Percentiles rank a stretch among this genome's conserved stretches.
Conservation (phyloP, 108 stramenopile genomes). For the Licmophora abbreviata region DNA sequence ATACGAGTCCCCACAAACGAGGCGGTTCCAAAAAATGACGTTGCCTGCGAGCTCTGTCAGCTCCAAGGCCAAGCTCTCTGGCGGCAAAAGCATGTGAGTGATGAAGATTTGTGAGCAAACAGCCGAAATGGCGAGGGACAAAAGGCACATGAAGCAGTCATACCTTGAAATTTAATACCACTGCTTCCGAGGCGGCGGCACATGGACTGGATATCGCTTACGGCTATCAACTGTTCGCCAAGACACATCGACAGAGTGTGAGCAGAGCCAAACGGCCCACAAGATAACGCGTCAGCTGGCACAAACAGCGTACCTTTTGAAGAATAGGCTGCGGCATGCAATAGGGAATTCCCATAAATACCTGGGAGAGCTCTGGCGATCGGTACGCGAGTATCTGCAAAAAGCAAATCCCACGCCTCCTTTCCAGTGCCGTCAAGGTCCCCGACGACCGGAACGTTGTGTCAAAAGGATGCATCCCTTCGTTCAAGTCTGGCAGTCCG, state of each 20-base stretch:
- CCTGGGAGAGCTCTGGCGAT: constrained; percentile 6
- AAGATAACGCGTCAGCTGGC: too few species aligned
- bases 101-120: too few species aligned
- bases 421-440: neutral
- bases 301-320: too few species aligned
- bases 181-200: constrained; percentile 10
- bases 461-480: neutral
- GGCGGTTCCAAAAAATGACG: too few species aligned
- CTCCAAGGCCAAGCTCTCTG: too few species aligned
- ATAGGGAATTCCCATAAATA: constrained; percentile 12
- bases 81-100: too few species aligned
- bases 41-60: too few species aligned
- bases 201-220: constrained; percentile 27
- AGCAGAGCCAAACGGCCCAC: too few species aligned
- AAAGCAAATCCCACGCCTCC: constrained; percentile 15
- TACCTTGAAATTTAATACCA: constrained; percentile 31
- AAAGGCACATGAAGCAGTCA: too few species aligned
- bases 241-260: too few species aligned
- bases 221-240: constrained; percentile 17
- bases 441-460: neutral
- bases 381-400: constrained; percentile 19
- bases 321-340: constrained; percentile 17
- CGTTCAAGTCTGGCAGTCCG: neutral
- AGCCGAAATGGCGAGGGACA: too few species aligned
- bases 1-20: too few species aligned